Base-by-base conservation (phyloP, 2,329 filamentous ascomycete species). In the Alternaria conjuncta region DNA sequence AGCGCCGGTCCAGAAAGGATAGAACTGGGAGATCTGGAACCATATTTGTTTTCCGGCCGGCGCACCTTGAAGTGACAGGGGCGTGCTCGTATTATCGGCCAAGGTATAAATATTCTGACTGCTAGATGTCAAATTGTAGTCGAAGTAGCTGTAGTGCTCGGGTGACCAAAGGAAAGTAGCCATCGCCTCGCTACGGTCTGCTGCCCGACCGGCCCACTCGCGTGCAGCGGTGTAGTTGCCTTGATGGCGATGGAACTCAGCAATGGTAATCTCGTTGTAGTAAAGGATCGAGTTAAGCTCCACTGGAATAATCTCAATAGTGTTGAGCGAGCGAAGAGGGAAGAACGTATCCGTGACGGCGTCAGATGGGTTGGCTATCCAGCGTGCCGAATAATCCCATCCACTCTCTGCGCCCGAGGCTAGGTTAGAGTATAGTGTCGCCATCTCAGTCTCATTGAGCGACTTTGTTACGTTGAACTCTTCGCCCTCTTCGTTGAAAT, bases 221-320 rank as follows among this genome's bases (percentile, higher is more conserved):
- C 79, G 75, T 3, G 86, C 86, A 2, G 80, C 84, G 1, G 81
- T 83, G 28, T 76, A 71, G 73, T 90, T 86, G 58, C 86, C 86
- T 0, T 82, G 81, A 21, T 78, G 74, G 44, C 83, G 81, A 65
- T 87, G 82, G 73, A 90, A 89, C 3, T 79, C 71, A 11, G 86
- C 82, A 56, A 91, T 88, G 55, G 84, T 82, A 2, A 86, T 79
- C 71, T 92, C 89, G 67, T 90, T 90, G 70, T 84, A 84, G 75
- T 91, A 92, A 9, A 92, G 79, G 47, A 91, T 90, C 1, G 88
- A 87, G 77, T 92, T 91, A 65, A 92, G 83, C 60, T 91, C 89
- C 3, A 92, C 87, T 2, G 88, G 87, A 2, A 92, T 80, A 11
- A 86, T 84, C 49, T 87, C 83, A 60, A 81, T 80, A 7, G 85